Percentiles rank a stretch among this genome's conserved stretches.
phyloP scores from a whole-genome alignment of 371 early-diverging fungal species.

The Lichtheimia ramosa region DNA sequence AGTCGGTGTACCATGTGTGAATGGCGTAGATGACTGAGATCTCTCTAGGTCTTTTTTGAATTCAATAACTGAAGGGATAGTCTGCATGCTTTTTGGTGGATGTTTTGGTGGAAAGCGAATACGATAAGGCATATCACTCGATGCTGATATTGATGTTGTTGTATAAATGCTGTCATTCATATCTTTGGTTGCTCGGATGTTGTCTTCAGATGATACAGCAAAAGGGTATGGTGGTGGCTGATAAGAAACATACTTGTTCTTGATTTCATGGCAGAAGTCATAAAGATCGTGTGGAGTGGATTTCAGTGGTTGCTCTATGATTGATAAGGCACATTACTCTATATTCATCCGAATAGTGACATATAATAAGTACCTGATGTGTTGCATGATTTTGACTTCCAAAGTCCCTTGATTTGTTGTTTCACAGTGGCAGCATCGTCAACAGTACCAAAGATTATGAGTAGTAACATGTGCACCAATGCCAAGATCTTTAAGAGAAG shows the following conservation, averaged over 20 bases:
- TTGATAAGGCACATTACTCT: neutral
- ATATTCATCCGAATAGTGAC: neutral
- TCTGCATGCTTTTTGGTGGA: neutral
- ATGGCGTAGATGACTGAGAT: conserved; percentile 41
- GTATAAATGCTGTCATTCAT: neutral
- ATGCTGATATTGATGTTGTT: neutral
- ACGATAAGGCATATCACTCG: neutral
- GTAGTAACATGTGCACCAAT: neutral
- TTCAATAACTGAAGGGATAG: neutral
- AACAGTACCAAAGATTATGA: neutral
- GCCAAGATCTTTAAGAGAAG: neutral
- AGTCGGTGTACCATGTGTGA: conserved; percentile 44
- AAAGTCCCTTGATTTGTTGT: neutral
- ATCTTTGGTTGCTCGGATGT: neutral
- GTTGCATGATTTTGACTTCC: neutral
- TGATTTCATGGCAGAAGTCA: conserved; percentile 9
- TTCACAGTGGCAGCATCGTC: neutral
- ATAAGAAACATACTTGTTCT: conserved; percentile 2
- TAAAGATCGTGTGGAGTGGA: conserved; percentile 9
- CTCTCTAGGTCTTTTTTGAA: neutral
- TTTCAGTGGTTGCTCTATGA: conserved; percentile 1
- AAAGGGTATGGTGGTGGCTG: conserved; percentile 2
- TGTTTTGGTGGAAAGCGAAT: conserved; percentile 36
- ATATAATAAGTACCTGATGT: neutral
- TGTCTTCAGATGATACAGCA: neutral